phyloP scores from a whole-genome alignment of 257 asterid genomes.

The Nicotiana otophora region DNA sequence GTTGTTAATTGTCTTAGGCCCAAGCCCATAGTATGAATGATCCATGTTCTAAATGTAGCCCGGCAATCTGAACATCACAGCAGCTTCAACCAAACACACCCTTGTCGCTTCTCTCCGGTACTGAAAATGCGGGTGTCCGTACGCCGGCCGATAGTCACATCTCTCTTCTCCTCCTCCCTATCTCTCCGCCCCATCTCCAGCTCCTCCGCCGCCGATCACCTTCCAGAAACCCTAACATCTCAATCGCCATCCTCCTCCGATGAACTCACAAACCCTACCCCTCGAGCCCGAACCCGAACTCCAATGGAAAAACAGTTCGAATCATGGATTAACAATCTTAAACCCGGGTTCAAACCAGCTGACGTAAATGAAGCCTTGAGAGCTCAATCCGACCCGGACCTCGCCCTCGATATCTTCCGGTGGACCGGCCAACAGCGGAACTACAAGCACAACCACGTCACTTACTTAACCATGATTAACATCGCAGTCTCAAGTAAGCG shows the following conservation, averaged over 20 bases:
- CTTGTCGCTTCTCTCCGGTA: neutral
- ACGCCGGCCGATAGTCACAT: conserved; percentile 16
- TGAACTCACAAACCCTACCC: conserved; percentile 15
- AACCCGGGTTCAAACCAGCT: conserved; percentile 76
- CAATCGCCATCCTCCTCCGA: conserved; percentile 18
- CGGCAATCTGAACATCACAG: neutral
- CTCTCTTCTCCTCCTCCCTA: conserved; percentile 28
- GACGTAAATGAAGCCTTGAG: conserved; percentile 63
- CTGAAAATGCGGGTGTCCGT: conserved; percentile 13
- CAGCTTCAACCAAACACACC: neutral
- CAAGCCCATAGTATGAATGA: neutral
- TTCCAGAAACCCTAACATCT: conserved; percentile 11
- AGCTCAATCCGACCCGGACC: conserved; percentile 79
- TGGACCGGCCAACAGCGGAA: conserved; percentile 91
- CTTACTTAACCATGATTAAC: conserved; percentile 65
- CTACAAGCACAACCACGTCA: conserved; percentile 65
- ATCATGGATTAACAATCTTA: conserved; percentile 63
- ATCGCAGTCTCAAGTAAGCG: conserved; percentile 65
- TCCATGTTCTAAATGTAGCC: neutral
- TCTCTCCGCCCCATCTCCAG: conserved; percentile 36
- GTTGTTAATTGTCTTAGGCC: neutral
- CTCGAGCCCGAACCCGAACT: conserved; percentile 43
- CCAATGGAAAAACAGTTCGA: conserved; percentile 74
- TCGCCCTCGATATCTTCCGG: conserved; percentile 91
- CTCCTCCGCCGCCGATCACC: conserved; percentile 8